Base-by-base conservation (phyloP, 2,329 filamentous ascomycete species). In the Celoporthe dispersa region DNA sequence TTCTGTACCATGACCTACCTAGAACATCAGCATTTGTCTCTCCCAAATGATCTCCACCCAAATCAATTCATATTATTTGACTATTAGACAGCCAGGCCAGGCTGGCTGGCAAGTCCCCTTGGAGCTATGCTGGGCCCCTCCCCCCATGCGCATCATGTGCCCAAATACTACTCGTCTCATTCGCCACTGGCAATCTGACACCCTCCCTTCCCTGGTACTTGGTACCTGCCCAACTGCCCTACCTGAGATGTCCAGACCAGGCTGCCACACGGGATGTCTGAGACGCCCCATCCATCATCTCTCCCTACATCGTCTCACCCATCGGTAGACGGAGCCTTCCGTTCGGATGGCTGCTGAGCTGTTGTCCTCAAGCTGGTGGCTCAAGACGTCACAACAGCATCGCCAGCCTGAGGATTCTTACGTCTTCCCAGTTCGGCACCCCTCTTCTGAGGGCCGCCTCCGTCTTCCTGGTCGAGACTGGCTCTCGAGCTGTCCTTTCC, bases 121-220 rank as follows among this genome's bases (percentile, higher is more conserved):
- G 9, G 9, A 55, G n/a, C 25, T 12, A 55, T 55, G 51, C 48
- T n/a, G 8, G 48, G 9, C n/a, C n/a, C 25, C 51, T 1, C 48
- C n/a, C 51, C 51, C 53, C 53, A 31, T 31, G 25, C 28, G 14
- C 55, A 66, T 71, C 69, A 71, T 71, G 67, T 69, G 69, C 57
- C 60, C 19, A 44, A 16, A 51, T 22, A 55, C n/a, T n/a, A 44
- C 19, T 48, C 48, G 12, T 39, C 66, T 39, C 44, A 66, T 71
- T 69, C 57, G 67, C 63, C 69, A 53, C 64, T 59, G 57, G 31
- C 37, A n/a, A 53, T 31, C 59, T 37, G 39, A 62, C 53, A 25
- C 19, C n/a, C 39, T 57, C n/a, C 31, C 33, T n/a, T 3, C 7
- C 12, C 5, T 22, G 41, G 19, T 48, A 8, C 41, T 8, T 48